These are phyloP conservation scores for Coprinopsis sp. DNA, from an alignment of 768 basidiomycete genomes.

Conservation along the genomic window DNA sequence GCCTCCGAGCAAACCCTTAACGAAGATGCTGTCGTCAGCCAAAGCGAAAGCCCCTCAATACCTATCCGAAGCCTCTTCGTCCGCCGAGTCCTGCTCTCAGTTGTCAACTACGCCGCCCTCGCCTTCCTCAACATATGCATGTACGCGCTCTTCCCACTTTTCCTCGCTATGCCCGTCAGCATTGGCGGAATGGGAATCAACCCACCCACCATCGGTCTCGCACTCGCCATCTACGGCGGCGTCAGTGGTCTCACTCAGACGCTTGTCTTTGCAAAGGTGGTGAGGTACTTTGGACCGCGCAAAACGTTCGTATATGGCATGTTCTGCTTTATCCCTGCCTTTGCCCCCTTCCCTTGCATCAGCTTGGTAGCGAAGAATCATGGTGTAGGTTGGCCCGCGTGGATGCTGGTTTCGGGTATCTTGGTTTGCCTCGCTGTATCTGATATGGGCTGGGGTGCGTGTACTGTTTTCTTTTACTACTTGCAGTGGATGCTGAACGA, in stretches of 20 bases:
- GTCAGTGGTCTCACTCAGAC: slow-evolving; percentile 36
- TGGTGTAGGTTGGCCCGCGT: slow-evolving; percentile 30
- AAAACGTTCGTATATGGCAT: slow-evolving; percentile 36
- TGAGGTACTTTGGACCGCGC: slow-evolving; percentile 40
- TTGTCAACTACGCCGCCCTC: slow-evolving; percentile 58
- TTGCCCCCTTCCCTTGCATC: slow-evolving; percentile 43
- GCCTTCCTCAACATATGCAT: slow-evolving; percentile 53
- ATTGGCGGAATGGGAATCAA: slow-evolving; percentile 62
- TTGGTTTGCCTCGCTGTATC: slow-evolving; percentile 28
- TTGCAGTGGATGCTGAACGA: slow-evolving; percentile 1
- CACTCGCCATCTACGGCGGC: slow-evolving; percentile 40
- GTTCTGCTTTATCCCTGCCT: slow-evolving; percentile 31
- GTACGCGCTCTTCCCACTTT: slow-evolving; percentile 56
- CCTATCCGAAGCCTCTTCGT: slow-evolving; percentile 34
- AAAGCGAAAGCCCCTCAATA: slow-evolving; percentile 15
- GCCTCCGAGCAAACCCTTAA: slow-evolving; percentile 13
- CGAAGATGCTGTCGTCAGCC: neutral
- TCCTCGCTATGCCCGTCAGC: slow-evolving; percentile 58
- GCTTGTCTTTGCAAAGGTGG: slow-evolving; percentile 34
- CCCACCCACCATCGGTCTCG: slow-evolving; percentile 57
- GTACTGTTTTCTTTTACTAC: neutral
- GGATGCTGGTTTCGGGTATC: slow-evolving; percentile 29
- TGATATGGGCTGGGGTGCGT: slow-evolving; percentile 41
- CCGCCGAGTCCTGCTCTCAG: slow-evolving; percentile 54
- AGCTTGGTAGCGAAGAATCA: slow-evolving; percentile 32